A percentile compares a stretch with the other conserved stretches of the same genome.
Conservation (phyloP, 495 filamentous ascomycete species). For the Tuber calosporum region DNA sequence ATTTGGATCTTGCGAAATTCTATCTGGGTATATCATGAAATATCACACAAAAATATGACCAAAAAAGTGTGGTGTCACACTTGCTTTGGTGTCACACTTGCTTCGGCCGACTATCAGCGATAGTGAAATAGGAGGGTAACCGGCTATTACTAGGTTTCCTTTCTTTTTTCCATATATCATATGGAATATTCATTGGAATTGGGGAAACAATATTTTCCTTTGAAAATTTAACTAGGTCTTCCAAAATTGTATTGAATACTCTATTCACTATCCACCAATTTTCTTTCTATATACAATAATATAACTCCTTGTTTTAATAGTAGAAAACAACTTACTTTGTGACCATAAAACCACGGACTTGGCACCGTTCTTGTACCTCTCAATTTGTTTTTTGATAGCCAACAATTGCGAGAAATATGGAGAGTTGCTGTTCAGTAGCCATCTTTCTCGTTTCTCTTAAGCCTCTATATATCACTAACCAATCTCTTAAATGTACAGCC, state of each 20-base stretch:
- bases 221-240: neutral
- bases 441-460: neutral
- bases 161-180: too few relatives aligned
- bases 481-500: neutral
- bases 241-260: neutral
- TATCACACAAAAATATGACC: too few relatives aligned
- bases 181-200: neutral
- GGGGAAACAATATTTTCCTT: neutral
- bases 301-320: neutral
- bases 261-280: neutral
- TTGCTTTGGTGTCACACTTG: too few relatives aligned
- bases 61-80: too few relatives aligned
- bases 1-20: too few relatives aligned
- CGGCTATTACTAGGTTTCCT: too few relatives aligned
- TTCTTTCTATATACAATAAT: neutral
- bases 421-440: neutral
- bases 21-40: too few relatives aligned
- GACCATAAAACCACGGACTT: conserved; percentile 3
- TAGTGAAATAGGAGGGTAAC: too few relatives aligned
- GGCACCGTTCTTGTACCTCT: neutral
- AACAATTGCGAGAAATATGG: conserved; percentile 2
- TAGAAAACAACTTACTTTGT: neutral
- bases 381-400: neutral
- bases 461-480: neutral
- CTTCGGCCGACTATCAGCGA: too few relatives aligned